These are phyloP conservation scores for Flaveria trinervia DNA, from an alignment of 129 eudicot genomes.

Conservation along the genomic window DNA sequence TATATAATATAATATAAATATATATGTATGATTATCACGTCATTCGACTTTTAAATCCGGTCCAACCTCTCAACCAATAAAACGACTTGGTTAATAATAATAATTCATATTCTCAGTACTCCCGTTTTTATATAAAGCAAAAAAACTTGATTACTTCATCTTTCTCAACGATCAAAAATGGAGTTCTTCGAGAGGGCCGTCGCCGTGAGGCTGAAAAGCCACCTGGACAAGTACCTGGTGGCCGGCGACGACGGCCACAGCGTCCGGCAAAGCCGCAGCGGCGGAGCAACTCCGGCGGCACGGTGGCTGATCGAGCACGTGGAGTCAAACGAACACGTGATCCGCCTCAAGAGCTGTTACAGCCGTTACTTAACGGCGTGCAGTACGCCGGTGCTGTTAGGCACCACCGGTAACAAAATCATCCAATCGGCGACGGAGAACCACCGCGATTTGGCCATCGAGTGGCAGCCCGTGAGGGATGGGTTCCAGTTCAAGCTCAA, in stretches of 20 bases:
- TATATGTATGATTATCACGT: no score
- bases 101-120: not conserved
- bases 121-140: not conserved
- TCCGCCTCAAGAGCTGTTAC: conserved; percentile 70
- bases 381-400: conserved; percentile 57
- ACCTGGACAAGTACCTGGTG: conserved; percentile 70
- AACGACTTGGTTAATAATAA: no score
- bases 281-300: conserved; percentile 42
- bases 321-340: conserved; percentile 43
- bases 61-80: no score
- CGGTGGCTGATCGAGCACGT: conserved; percentile 82
- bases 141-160: not conserved
- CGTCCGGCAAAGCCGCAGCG: conserved; percentile 66
- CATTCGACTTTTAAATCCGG: no score
- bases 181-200: conserved; percentile 60
- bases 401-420: conserved; percentile 76
- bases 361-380: conserved; percentile 82
- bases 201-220: conserved; percentile 71
- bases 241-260: conserved; percentile 75
- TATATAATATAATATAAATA: no score
- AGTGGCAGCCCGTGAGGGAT: conserved; percentile 85
- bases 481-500: conserved; percentile 73
- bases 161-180: conserved; percentile 41
- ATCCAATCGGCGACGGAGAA: conserved; percentile 52
- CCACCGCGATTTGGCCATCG: conserved; percentile 45